Evolutionary conservation across 2,329 filamentous ascomycete genomes (phyloP).

Genomic region (Trichophaea hybrida): DNA sequence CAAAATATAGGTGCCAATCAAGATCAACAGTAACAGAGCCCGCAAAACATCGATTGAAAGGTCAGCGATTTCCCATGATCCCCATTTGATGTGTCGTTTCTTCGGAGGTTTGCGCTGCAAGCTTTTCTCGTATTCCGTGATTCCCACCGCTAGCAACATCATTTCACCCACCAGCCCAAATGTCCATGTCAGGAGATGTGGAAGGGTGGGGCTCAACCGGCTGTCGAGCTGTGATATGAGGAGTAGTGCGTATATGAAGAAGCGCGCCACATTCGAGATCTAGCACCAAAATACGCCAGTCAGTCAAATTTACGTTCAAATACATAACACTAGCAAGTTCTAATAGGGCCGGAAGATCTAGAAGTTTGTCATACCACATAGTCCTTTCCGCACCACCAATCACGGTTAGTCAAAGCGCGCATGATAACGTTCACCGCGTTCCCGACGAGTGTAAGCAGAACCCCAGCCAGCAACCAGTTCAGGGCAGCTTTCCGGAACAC

Average conservation of each 20-base stretch:
- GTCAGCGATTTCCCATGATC: constrained; percentile 49
- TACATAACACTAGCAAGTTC: constrained; percentile 9
- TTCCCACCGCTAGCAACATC: constrained; percentile 53
- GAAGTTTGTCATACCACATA: constrained; percentile 43
- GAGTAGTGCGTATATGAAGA: constrained; percentile 76
- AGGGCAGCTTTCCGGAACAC: constrained; percentile 57
- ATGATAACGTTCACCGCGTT: constrained; percentile 59
- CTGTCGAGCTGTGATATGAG: constrained; percentile 77
- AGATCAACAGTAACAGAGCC: constrained; percentile 45
- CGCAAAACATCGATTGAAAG: constrained; percentile 53
- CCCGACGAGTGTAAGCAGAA: constrained; percentile 60
- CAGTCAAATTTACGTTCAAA: constrained; percentile 1
- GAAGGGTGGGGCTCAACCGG: constrained; percentile 61
- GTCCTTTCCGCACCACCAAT: constrained; percentile 73
- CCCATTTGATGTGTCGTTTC: constrained; percentile 18
- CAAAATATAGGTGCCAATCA: constrained; percentile 36
- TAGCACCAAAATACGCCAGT: constrained; percentile 6
- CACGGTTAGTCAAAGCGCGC: constrained; percentile 54
- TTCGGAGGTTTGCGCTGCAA: constrained; percentile 26
- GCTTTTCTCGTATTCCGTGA: constrained; percentile 46
- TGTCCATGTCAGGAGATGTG: constrained; percentile 68
- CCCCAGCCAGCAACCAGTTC: constrained; percentile 54
- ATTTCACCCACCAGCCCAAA: constrained; percentile 59
- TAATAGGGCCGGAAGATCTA: constrained; percentile 30
- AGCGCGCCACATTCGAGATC: constrained; percentile 29